Percentiles rank a stretch among this genome's conserved stretches.
These are phyloP conservation scores for Leishmania lainsoni DNA, from an alignment of 208 protist genomes.

Conservation along the genomic window DNA sequence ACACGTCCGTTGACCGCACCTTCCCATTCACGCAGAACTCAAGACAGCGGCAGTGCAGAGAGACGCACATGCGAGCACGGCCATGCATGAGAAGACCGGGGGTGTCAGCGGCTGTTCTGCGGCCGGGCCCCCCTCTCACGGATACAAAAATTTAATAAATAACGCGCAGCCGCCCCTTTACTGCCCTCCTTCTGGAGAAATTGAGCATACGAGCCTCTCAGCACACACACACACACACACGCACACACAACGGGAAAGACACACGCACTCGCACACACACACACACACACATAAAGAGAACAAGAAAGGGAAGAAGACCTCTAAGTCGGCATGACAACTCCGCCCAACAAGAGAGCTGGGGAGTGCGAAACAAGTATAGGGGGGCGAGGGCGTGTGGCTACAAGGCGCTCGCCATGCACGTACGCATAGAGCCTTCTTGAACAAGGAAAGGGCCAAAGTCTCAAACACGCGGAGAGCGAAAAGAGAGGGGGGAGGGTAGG, in stretches of 20 bases:
- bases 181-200: background rate
- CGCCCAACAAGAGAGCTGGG: background rate
- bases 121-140: no score
- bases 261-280: background rate
- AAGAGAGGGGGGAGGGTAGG: background rate
- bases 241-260: background rate
- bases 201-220: background rate
- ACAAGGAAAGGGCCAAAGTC: background rate
- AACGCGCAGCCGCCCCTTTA: no score
- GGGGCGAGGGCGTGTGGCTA: background rate
- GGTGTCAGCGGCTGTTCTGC: no score
- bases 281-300: background rate
- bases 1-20: no score
- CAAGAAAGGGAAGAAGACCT: background rate
- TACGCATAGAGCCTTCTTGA: background rate
- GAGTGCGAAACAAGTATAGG: background rate
- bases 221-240: background rate
- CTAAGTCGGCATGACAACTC: background rate
- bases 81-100: no score
- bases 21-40: no score
- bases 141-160: no score
- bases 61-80: no score
- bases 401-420: background rate
- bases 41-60: no score
- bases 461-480: background rate